phyloP scores from a whole-genome alignment of 2,329 filamentous ascomycete genomes.

The Venturia oleaginea region DNA sequence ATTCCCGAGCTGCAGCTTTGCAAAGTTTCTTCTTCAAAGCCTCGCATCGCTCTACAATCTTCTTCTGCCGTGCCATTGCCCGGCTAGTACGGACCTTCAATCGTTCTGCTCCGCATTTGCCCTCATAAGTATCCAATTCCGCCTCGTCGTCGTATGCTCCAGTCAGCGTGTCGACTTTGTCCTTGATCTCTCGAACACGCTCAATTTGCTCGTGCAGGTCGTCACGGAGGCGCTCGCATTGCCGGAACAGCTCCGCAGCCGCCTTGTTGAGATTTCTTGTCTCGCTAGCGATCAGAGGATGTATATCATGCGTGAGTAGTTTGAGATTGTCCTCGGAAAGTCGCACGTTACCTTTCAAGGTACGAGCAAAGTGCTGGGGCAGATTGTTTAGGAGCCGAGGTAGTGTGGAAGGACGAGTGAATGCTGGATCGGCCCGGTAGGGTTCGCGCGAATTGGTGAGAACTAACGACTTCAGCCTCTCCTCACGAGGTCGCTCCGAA shows the following conservation, averaged over 20 bases:
- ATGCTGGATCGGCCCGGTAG: slow-evolving; percentile 53
- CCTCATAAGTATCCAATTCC: slow-evolving; percentile 33
- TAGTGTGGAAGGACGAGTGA: slow-evolving; percentile 38
- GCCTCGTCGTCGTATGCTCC: slow-evolving; percentile 47
- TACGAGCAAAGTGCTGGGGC: not conserved
- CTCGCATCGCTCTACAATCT: slow-evolving; percentile 52
- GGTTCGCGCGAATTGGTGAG: slow-evolving; percentile 53
- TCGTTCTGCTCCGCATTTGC: slow-evolving; percentile 41
- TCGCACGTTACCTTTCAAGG: slow-evolving; percentile 56
- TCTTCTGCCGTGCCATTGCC: slow-evolving; percentile 44
- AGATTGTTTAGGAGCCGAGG: not conserved
- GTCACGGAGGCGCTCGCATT: slow-evolving; percentile 57
- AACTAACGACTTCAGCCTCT: slow-evolving; percentile 37
- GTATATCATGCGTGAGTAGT: slow-evolving; percentile 58
- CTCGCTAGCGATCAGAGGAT: slow-evolving; percentile 61
- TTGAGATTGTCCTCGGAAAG: slow-evolving; percentile 63
- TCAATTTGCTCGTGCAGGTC: slow-evolving; percentile 60
- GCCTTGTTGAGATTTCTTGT: slow-evolving; percentile 59
- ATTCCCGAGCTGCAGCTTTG: slow-evolving; percentile 41
- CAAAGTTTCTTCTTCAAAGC: slow-evolving; percentile 42
- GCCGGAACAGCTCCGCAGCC: slow-evolving; percentile 63
- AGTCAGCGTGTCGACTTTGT: slow-evolving; percentile 57
- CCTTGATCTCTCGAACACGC: slow-evolving; percentile 56
- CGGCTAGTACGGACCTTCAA: slow-evolving; percentile 50
- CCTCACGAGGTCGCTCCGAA: slow-evolving; percentile 17